Conservation (phyloP, 139 green algal genomes). For the Closterium sp. region DNA sequence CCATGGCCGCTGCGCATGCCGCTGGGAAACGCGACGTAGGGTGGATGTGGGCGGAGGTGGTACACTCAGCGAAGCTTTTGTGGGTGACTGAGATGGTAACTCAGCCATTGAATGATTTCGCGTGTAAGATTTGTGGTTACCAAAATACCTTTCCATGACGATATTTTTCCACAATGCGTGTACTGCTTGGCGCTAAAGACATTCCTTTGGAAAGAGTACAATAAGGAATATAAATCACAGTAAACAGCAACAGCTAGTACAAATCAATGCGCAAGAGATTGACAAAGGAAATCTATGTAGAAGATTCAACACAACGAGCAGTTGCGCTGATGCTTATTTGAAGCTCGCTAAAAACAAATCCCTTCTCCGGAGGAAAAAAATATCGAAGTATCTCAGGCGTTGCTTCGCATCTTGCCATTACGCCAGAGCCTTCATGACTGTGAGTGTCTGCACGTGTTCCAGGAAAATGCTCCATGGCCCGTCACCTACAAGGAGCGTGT, state of each 20-base stretch:
- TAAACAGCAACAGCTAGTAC: background rate
- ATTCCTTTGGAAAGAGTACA: background rate
- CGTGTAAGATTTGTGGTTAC: no score
- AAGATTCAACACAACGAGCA: background rate
- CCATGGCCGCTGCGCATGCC: background rate
- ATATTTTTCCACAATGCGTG: no score
- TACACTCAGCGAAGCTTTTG: no score
- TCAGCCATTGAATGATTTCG: no score
- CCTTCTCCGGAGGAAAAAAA: background rate
- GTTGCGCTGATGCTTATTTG: background rate
- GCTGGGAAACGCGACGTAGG: background rate
- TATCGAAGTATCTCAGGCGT: no score
- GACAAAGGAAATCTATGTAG: background rate
- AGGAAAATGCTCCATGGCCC: constrained; percentile 3
- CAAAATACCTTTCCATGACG: no score
- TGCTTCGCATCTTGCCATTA: no score
- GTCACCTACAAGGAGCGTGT: constrained; percentile 16
- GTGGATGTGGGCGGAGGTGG: background rate
- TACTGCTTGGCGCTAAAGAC: no score
- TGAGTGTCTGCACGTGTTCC: background rate
- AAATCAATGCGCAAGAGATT: background rate
- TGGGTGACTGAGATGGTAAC: no score
- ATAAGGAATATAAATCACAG: background rate
- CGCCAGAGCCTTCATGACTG: background rate
- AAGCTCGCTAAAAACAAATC: background rate